These are phyloP conservation scores for Penicillium simplicissimum DNA, from an alignment of 495 filamentous ascomycete species.

Conservation along the genomic window DNA sequence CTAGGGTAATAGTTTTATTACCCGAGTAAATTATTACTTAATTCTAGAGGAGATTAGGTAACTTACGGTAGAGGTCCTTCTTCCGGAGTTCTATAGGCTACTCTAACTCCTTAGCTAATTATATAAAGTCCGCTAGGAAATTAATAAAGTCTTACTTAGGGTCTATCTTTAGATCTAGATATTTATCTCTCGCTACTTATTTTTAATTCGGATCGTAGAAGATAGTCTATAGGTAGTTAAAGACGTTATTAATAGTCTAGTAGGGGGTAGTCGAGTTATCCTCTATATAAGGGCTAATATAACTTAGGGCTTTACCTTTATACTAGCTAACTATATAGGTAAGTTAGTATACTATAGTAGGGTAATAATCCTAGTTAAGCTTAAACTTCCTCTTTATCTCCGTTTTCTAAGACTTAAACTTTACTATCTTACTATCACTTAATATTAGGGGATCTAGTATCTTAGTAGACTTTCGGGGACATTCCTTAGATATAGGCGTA, in stretches of 20 bases:
- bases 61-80: not conserved
- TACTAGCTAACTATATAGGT: not conserved
- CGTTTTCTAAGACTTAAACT: not conserved
- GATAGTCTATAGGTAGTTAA: not conserved
- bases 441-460: not conserved
- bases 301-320: not conserved
- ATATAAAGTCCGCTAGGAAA: not conserved
- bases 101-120: not conserved
- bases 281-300: not conserved
- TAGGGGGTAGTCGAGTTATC: not conserved
- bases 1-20: not conserved
- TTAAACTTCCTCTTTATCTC: too few species aligned
- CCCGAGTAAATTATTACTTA: not conserved
- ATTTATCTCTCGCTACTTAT: not conserved
- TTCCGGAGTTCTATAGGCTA: not conserved
- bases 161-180: not conserved
- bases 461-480: not conserved
- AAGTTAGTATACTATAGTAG: not conserved
- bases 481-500: not conserved
- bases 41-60: not conserved
- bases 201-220: not conserved
- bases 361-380: not conserved
- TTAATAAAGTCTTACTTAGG: not conserved
- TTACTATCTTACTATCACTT: not conserved
- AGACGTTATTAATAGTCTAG: not conserved